phyloP scores from a whole-genome alignment of 2,329 filamentous ascomycete genomes.

The Graphilbum fragrans region DNA sequence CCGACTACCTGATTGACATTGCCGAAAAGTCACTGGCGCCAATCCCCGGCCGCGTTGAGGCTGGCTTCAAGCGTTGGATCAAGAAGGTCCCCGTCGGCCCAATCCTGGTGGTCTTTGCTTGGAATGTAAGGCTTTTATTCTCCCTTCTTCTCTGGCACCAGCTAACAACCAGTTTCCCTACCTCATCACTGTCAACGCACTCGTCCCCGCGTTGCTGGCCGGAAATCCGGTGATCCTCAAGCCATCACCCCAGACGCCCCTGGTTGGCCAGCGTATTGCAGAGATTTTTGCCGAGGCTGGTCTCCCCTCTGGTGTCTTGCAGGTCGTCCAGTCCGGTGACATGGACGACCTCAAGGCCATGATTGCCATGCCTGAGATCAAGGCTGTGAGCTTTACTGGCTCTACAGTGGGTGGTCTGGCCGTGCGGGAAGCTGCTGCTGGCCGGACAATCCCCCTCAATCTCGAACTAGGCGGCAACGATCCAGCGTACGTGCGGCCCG shows the following conservation, averaged over 20 bases:
- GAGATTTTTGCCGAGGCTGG: conserved; percentile 70
- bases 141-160: too few species aligned
- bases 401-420: conserved; percentile 80
- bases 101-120: conserved; percentile 81
- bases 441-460: conserved; percentile 74
- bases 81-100: conserved; percentile 80
- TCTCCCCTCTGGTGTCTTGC: conserved; percentile 70
- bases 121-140: conserved; percentile 65
- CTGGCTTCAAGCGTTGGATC: conserved; percentile 84
- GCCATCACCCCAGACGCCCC: conserved; percentile 89
- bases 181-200: conserved; percentile 81
- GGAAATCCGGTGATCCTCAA: conserved; percentile 91
- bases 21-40: conserved; percentile 68
- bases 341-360: conserved; percentile 65
- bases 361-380: conserved; percentile 63
- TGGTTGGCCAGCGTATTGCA: conserved; percentile 73
- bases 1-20: conserved; percentile 76
- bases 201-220: conserved; percentile 80
- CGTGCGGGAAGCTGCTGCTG: conserved; percentile 73
- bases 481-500: conserved; percentile 74
- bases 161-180: conserved; percentile 99
- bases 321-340: conserved; percentile 85
- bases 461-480: conserved; percentile 93
- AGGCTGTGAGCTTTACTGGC: conserved; percentile 84
- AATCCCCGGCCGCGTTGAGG: conserved; percentile 70